Evolutionary conservation across 495 filamentous ascomycete species (phyloP).

Genomic region (Opeltia flavorubescens): DNA sequence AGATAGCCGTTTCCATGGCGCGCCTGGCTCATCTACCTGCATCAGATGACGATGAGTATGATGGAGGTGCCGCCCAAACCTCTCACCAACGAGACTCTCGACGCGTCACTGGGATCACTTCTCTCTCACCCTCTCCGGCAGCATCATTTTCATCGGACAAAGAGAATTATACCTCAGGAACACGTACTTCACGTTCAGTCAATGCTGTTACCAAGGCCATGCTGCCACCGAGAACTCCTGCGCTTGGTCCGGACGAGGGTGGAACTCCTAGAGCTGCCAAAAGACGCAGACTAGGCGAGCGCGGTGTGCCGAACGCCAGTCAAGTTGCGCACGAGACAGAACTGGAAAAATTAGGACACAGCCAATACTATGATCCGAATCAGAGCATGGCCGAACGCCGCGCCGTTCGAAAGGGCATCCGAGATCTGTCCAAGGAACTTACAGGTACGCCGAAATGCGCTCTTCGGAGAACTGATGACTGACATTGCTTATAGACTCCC

Average conservation of each 20-base stretch:
- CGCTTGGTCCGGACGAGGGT: constrained; percentile 6
- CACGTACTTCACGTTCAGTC: constrained; percentile 2
- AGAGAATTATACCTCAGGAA: constrained; percentile 31
- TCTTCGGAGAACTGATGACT: constrained; percentile 2
- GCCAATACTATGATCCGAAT: constrained; percentile 69
- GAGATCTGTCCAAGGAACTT: constrained; percentile 53
- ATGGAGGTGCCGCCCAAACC: not conserved
- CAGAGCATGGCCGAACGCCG: constrained; percentile 72
- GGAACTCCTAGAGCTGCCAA: constrained; percentile 19
- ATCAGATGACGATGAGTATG: constrained; percentile 14
- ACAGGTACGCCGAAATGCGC: constrained; percentile 31
- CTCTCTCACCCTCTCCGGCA: constrained; percentile 27
- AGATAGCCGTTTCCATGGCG: constrained; percentile 8
- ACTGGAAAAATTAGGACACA: constrained; percentile 23
- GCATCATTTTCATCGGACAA: constrained; percentile 39
- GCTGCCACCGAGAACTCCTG: constrained; percentile 13
- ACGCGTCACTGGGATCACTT: constrained; percentile 6
- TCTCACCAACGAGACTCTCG: constrained; percentile 5
- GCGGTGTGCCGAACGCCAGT: constrained; percentile 12
- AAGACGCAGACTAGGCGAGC: constrained; percentile 29
- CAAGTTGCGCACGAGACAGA: constrained; percentile 11
- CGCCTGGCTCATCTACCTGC: constrained; percentile 12
- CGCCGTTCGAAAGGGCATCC: constrained; percentile 47
- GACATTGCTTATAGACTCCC: constrained; percentile 35
- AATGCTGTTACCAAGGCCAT: constrained; percentile 13